These are phyloP conservation scores for Geotrichum fermentans DNA, from an alignment of 1,139 yeast genomes.

Conservation along the genomic window DNA sequence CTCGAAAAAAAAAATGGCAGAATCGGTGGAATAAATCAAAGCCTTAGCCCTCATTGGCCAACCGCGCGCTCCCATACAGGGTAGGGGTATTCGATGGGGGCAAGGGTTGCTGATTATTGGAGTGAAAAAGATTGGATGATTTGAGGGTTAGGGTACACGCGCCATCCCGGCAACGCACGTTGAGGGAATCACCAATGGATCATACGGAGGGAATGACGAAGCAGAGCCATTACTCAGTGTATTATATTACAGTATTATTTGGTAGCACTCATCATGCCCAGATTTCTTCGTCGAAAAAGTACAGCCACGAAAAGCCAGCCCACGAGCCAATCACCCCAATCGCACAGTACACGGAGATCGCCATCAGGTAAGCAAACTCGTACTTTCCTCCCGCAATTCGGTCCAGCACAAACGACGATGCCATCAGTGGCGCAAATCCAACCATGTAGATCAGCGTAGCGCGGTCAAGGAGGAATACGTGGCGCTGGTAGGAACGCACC, in stretches of 20 bases:
- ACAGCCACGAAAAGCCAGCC: constrained; percentile 85
- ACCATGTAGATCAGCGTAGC: constrained; percentile 61
- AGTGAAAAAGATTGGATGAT: constrained; percentile 3
- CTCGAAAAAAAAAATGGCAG: background rate
- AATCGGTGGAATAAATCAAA: constrained; percentile 7
- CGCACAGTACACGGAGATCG: constrained; percentile 79
- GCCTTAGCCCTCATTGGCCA: constrained; percentile 5
- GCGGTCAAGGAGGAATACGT: constrained; percentile 66
- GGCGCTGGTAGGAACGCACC: constrained; percentile 49
- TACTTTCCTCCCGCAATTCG: constrained; percentile 41
- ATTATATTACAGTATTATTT: too few species aligned
- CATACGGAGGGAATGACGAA: too few species aligned
- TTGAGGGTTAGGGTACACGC: background rate
- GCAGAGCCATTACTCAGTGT: too few species aligned
- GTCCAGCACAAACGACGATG: constrained; percentile 51
- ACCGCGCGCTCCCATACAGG: background rate
- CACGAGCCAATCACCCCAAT: constrained; percentile 82
- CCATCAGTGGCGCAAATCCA: constrained; percentile 62
- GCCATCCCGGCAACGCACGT: too few species aligned
- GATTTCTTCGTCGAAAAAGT: constrained; percentile 50
- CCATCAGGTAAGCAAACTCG: constrained; percentile 75
- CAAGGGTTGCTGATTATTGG: background rate
- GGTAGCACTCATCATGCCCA: too few species aligned
- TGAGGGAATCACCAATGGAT: background rate
- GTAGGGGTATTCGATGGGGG: background rate